Base-by-base conservation (phyloP, 768 basidiomycete genomes). In the Galerina sulciceps region DNA sequence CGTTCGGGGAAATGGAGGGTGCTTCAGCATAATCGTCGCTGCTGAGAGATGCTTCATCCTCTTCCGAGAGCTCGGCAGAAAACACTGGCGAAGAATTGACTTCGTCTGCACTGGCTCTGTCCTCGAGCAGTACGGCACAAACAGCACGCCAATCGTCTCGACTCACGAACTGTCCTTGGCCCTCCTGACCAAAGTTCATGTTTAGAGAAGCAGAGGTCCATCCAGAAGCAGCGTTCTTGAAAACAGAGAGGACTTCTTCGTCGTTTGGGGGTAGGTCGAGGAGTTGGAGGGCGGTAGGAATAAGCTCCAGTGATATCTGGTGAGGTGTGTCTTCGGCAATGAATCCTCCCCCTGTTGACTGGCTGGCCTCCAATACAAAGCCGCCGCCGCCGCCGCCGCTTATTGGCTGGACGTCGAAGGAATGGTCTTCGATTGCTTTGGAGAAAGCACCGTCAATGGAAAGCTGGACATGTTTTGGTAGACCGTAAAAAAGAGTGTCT, bases 91-190 rank as follows among this genome's bases (percentile, higher is more conserved):
- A 44, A 14, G 31, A 26, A 23, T 61, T 63, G 52, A 65, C 69
- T 38, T 70, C 73, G 50, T 61, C 65, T 47, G 68, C 76, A 23
- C 67, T 70, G 14, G 69, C 64, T 18, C 68, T 72, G 44, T 73
- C 75, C 58, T 85, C 88, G 4, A 94, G 76, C 11, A 94, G 75
- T 4, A 88, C 88, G 10, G 88, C 85, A 68, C 92, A 94, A 4
- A 94, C 89, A 11, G 90, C 81, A 37, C 89, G 82, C 89, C 90
- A 94, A 67, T 93, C 92, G 26, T 86, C 85, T 48, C 79, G 75
- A 62, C 79, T 83, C 22, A 94, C 82, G 43, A 73, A 69, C 26
- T 71, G 70, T 13, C 69, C 74, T 34, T 64, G 67, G 22, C 42
- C 51, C 10, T 58, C 46, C 26, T 31, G 26, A 4, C 17, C 20